A percentile compares a stretch with the other conserved stretches of the same genome.
These are phyloP conservation scores for Omphalea diandra DNA, from an alignment of 441 rosid genomes.

Conservation along the genomic window DNA sequence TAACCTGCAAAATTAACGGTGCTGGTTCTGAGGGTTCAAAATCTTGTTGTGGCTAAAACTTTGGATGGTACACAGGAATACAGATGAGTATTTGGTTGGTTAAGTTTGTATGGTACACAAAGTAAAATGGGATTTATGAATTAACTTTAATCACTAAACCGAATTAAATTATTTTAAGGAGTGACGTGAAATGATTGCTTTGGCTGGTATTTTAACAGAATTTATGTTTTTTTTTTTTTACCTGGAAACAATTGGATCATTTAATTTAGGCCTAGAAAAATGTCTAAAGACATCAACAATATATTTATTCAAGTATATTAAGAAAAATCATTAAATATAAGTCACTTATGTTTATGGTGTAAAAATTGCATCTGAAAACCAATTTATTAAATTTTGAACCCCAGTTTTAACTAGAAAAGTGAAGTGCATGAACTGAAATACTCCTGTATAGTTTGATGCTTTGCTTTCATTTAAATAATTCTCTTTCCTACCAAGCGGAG, in stretches of 20 bases:
- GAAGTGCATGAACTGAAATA: not conserved
- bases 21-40: not conserved
- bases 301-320: not conserved
- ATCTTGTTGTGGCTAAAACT: not conserved
- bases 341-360: not conserved
- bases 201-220: not conserved
- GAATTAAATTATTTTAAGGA: not conserved
- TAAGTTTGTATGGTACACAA: not conserved
- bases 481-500: not conserved
- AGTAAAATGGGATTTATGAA: not conserved
- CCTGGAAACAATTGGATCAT: not conserved
- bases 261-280: not conserved
- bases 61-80: not conserved
- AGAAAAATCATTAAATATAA: not conserved
- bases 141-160: not conserved
- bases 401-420: not conserved
- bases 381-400: not conserved
- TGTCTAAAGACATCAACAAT: not conserved
- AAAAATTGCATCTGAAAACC: not conserved
- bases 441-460: not conserved
- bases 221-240: not conserved
- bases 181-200: not conserved
- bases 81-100: not conserved
- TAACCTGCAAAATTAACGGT: not conserved
- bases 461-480: not conserved